phyloP scores from a whole-genome alignment of 1,284 basidiomycete genomes.

The Waitea zeae region DNA sequence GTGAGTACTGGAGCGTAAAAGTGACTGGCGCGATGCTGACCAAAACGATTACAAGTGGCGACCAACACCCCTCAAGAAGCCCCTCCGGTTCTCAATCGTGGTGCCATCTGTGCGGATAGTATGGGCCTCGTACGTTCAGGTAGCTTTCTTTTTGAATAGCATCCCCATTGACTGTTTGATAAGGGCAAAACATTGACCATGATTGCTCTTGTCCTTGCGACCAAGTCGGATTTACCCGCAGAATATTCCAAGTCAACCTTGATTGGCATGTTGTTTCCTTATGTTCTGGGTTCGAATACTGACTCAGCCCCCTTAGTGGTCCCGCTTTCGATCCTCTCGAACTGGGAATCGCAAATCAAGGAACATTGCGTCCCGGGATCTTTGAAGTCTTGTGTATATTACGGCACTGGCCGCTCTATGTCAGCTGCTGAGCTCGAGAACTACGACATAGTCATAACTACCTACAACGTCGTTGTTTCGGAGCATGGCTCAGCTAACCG shows the following conservation, averaged over 20 bases:
- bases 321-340: constrained; percentile 76
- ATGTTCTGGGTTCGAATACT: constrained; percentile 1
- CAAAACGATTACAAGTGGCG: constrained; percentile 33
- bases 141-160: constrained; percentile 3
- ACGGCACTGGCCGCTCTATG: constrained; percentile 48
- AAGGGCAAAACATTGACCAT: constrained; percentile 79
- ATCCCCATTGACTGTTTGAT: constrained; percentile 5
- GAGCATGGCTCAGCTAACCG: constrained; percentile 24
- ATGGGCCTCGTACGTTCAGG: constrained; percentile 47
- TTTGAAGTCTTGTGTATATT: constrained; percentile 48
- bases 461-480: constrained; percentile 59
- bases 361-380: constrained; percentile 53
- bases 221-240: constrained; percentile 39
- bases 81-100: constrained; percentile 55
- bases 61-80: constrained; percentile 61
- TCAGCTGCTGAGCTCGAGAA: constrained; percentile 39
- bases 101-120: constrained; percentile 76
- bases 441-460: constrained; percentile 79
- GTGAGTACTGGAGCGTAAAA: constrained; percentile 20
- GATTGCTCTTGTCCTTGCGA: constrained; percentile 60
- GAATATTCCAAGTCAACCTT: constrained; percentile 53
- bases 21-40: not conserved
- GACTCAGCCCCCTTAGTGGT: constrained; percentile 36
- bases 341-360: constrained; percentile 80
- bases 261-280: constrained; percentile 36